Evolutionary conservation across 75 land plant genomes (phyloP), one percentile per base, ranked within the genome.

Genomic region (Pinus tabuliformis): DNA sequence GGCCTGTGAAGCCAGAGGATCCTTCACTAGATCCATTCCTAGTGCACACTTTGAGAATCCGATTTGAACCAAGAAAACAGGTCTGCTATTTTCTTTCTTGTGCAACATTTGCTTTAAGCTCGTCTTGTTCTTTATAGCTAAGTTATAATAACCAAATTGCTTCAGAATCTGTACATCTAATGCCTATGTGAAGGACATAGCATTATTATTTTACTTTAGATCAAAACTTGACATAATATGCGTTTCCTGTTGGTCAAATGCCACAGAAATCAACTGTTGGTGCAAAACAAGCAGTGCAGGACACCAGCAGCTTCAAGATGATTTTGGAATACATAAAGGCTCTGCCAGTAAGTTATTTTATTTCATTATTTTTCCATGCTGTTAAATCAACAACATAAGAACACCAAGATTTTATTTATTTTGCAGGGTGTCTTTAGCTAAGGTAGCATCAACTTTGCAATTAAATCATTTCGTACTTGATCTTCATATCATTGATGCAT

Each of bases 1-100:
- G 99, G 62, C 93, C 99, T 16, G 90, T 92, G 72, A 94, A 94
- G 22, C 91, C 92, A 73, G 90, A 92, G 59, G 91, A 94, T 80
- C 99, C 99, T 49, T 86, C 91, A 58, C 70, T 96, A 54, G 99
- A 96, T 86, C 97, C 94, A 26, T 96, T 96, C 76, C 91, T 95
- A 62, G 98, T 94, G 20, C 97, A 90, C 71, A 90, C 94, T 11
- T 78, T 96, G 68, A 96, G 90, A 37, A 90, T 96, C 71, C 89
- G 99, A 13, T 96, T 94, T 87, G 99, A 96, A 72, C 99, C 99
- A 61, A 83, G 91, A 83, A 86, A 87, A 81, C 95, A 90, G 97
- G 99, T 94, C 57, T 56, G 42, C 21, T 28, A 12, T 56, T 56
- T 24, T 73, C 15, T 56, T 45, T 33, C 33, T 73, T 22, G 42